These are phyloP conservation scores for Ochromonas danica DNA, from an alignment of 108 stramenopile species.

Conservation along the genomic window DNA sequence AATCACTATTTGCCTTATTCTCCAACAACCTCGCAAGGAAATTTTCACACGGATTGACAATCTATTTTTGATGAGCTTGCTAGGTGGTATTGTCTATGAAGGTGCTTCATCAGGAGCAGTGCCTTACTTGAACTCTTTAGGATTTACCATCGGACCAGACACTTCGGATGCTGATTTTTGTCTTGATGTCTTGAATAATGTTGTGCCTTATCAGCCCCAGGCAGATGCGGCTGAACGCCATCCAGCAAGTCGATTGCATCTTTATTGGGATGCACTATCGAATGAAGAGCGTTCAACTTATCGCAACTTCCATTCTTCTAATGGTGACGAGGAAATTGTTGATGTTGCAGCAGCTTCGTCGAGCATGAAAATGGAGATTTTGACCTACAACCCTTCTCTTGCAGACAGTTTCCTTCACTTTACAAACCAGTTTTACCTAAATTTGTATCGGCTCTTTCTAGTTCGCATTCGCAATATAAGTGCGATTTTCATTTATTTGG, in stretches of 20 bases:
- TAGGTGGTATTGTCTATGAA: constrained; percentile 9
- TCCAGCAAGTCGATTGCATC: not conserved
- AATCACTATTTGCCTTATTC: constrained; percentile 74
- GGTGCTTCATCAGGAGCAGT: not conserved
- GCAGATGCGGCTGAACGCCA: too few species aligned
- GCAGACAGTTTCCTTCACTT: too few species aligned
- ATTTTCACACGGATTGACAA: constrained; percentile 77
- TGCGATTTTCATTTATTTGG: not conserved
- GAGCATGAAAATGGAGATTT: not conserved
- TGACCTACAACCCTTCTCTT: too few species aligned
- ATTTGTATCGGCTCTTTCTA: not conserved
- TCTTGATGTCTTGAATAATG: not conserved
- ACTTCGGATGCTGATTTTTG: constrained; percentile 3
- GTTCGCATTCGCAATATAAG: not conserved
- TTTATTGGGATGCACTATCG: not conserved
- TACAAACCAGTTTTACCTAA: not conserved
- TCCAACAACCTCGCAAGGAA: constrained; percentile 81
- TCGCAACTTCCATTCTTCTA: too few species aligned
- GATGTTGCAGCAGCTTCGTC: not conserved
- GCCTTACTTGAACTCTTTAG: not conserved
- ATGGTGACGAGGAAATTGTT: not conserved
- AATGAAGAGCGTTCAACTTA: too few species aligned
- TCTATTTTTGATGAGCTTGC: constrained; percentile 49
- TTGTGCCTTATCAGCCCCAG: too few species aligned
- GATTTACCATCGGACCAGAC: not conserved